These are phyloP conservation scores for Eucalyptus albens DNA, from an alignment of 345 rosid species.

Conservation along the genomic window DNA sequence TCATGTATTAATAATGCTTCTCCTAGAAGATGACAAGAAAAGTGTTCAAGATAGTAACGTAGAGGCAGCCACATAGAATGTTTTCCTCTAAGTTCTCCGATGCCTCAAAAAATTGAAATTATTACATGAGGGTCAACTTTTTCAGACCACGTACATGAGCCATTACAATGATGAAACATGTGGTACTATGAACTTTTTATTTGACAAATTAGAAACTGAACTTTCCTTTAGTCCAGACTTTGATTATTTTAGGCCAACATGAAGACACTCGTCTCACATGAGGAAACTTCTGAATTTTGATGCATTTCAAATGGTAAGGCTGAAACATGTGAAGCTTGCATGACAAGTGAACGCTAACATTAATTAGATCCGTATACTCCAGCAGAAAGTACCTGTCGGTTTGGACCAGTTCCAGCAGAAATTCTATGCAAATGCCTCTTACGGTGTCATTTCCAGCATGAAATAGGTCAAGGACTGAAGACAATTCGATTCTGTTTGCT, in stretches of 20 bases:
- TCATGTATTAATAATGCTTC: background rate
- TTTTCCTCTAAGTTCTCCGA: background rate
- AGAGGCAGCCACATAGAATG: background rate
- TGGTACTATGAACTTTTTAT: background rate
- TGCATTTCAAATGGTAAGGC: background rate
- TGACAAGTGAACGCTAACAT: background rate
- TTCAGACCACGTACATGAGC: background rate
- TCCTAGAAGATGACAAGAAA: background rate
- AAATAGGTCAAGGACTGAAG: conserved; percentile 41
- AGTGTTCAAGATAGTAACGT: background rate
- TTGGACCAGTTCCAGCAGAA: conserved; percentile 38
- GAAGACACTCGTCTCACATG: background rate
- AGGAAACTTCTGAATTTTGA: background rate
- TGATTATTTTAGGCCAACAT: background rate
- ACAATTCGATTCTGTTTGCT: conserved; percentile 29
- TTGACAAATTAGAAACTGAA: background rate
- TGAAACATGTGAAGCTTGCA: background rate
- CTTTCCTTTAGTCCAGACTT: background rate
- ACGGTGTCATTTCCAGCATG: conserved; percentile 39
- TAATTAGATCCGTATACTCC: background rate
- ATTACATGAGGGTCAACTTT: background rate
- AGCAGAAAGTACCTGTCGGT: conserved; percentile 32
- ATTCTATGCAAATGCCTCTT: conserved; percentile 42
- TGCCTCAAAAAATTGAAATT: background rate
- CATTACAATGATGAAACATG: background rate